Percentiles rank a stretch among this genome's conserved stretches.
phyloP scores from a whole-genome alignment of 371 early-diverging fungal species.

The Mortierella sp. region DNA sequence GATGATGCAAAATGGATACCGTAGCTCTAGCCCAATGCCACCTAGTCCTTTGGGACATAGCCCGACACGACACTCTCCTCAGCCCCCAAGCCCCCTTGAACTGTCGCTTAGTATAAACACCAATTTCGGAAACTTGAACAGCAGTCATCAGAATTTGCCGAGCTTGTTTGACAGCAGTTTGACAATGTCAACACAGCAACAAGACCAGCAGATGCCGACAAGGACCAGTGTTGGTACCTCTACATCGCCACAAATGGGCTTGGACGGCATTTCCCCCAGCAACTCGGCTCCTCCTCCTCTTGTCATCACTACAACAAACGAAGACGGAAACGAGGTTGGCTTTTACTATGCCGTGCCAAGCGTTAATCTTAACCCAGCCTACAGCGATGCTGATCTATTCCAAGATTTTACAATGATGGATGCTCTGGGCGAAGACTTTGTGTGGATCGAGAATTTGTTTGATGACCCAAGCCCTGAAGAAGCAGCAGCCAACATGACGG shows the following conservation, averaged over 20 bases:
- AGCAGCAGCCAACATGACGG: slow-evolving; percentile 37
- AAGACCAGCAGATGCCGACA: slow-evolving; percentile 16
- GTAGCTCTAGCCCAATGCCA: slow-evolving; percentile 34
- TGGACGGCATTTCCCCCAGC: not conserved
- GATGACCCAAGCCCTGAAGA: slow-evolving; percentile 47
- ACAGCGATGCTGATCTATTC: slow-evolving; percentile 47
- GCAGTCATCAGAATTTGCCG: slow-evolving; percentile 37
- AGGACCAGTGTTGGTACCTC: slow-evolving; percentile 35
- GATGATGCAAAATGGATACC: slow-evolving; percentile 22
- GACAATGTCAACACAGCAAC: slow-evolving; percentile 32
- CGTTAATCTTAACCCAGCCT: slow-evolving; percentile 44
- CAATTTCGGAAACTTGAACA: slow-evolving; percentile 33
- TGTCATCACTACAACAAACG: slow-evolving; percentile 52
- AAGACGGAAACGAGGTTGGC: slow-evolving; percentile 51
- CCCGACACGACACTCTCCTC: slow-evolving; percentile 38
- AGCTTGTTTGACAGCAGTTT: slow-evolving; percentile 42
- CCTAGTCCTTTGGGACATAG: slow-evolving; percentile 33
- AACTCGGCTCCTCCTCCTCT: slow-evolving; percentile 41
- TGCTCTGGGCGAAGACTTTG: slow-evolving; percentile 49
- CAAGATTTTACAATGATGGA: slow-evolving; percentile 56
- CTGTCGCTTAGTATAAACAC: slow-evolving; percentile 39
- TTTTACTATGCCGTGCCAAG: slow-evolving; percentile 47
- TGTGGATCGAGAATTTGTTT: slow-evolving; percentile 55
- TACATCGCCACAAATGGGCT: slow-evolving; percentile 45
- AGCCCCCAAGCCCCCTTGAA: slow-evolving; percentile 45